A percentile compares a stretch with the other conserved stretches of the same genome.
Evolutionary conservation across 2,329 filamentous ascomycete species (phyloP).

Genomic region (Ampelomyces quisqualis): DNA sequence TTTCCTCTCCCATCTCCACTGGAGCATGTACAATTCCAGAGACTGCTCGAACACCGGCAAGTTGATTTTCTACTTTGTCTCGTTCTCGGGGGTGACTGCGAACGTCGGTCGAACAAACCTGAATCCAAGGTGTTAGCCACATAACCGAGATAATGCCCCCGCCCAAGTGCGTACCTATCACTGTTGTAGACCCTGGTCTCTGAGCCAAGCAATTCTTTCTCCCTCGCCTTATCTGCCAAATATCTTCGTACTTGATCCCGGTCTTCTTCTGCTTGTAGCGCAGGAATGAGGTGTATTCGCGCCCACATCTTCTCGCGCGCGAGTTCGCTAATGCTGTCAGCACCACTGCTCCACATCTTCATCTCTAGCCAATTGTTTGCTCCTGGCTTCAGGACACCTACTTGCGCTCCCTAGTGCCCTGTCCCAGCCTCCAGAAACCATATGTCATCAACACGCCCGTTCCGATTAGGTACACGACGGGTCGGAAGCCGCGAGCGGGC

Average conservation of each 20-base stretch:
- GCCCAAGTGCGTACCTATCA: slow-evolving; percentile 83
- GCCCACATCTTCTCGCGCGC: slow-evolving; percentile 98
- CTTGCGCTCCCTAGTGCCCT: slow-evolving; percentile 89
- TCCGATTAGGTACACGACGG: slow-evolving; percentile 73
- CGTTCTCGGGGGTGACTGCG: slow-evolving; percentile 66
- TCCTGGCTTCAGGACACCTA: too few species aligned
- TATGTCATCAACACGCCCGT: slow-evolving; percentile 79
- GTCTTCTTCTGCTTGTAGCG: slow-evolving; percentile 95
- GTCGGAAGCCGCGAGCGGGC: slow-evolving; percentile 85
- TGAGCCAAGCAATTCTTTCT: slow-evolving; percentile 85
- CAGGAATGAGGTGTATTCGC: slow-evolving; percentile 88
- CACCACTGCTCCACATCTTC: not conserved
- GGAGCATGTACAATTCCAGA: slow-evolving; percentile 20
- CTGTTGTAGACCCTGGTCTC: slow-evolving; percentile 84
- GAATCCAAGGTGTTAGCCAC: slow-evolving; percentile 10
- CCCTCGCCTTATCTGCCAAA: slow-evolving; percentile 81
- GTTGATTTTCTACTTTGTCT: slow-evolving; percentile 55
- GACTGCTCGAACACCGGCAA: not conserved
- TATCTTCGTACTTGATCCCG: slow-evolving; percentile 87
- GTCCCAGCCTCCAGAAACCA: slow-evolving; percentile 83
- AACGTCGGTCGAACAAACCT: slow-evolving; percentile 72
- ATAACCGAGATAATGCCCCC: too few species aligned
- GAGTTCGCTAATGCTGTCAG: slow-evolving; percentile 68
- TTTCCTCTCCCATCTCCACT: not conserved
- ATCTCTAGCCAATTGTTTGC: too few species aligned